phyloP scores from a whole-genome alignment of 768 basidiomycete species.

The Psilocybe cyanescens region DNA sequence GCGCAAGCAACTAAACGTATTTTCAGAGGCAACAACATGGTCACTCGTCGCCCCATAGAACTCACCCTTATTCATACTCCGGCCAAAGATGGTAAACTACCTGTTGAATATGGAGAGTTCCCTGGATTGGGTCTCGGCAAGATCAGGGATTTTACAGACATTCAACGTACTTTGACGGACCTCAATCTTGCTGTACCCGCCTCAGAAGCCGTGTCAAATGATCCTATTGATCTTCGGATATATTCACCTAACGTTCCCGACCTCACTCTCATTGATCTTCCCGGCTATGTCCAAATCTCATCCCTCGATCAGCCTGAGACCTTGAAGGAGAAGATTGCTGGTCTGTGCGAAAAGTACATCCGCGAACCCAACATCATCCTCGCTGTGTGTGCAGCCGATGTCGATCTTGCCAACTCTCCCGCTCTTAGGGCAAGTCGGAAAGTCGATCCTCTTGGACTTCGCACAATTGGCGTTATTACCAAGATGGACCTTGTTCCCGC shows the following conservation, averaged over 20 bases:
- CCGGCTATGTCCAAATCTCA: constrained; percentile 95
- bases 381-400: constrained; percentile 98
- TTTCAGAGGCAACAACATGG: constrained; percentile 96
- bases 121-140: constrained; percentile 88
- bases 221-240: constrained; percentile 96
- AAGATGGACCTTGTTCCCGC: constrained; percentile 98
- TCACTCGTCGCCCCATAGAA: constrained; percentile 97
- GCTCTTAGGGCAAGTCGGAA: constrained; percentile 91
- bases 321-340: constrained; percentile 90
- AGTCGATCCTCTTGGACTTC: constrained; percentile 91
- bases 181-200: constrained; percentile 92
- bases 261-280: constrained; percentile 95
- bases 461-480: constrained; percentile 97
- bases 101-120: constrained; percentile 92
- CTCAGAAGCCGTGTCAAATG: constrained; percentile 89
- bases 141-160: constrained; percentile 88
- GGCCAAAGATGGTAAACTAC: constrained; percentile 51
- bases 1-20: not conserved
- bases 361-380: constrained; percentile 99
- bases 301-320: constrained; percentile 95
- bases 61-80: constrained; percentile 96
- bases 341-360: constrained; percentile 94
- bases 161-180: constrained; percentile 92
- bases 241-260: constrained; percentile 96
- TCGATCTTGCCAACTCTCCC: constrained; percentile 97